These are phyloP conservation scores for Juncus effusus DNA, from an alignment of 176 grass and related monocot genomes.

Conservation along the genomic window DNA sequence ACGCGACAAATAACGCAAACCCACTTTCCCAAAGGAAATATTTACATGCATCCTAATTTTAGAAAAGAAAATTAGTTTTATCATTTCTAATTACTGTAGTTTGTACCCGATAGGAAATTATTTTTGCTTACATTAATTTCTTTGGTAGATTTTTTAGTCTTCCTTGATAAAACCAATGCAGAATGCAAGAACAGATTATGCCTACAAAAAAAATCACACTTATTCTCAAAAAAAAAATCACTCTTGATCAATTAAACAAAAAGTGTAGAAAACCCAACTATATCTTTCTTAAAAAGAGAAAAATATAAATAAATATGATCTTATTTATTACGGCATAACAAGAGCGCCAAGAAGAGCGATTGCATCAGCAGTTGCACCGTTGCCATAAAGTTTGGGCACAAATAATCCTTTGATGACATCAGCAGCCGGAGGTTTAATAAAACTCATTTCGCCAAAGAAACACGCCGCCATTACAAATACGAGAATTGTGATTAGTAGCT, in stretches of 20 bases:
- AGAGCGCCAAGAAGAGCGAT: conserved; percentile 56
- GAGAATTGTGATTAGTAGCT: conserved; percentile 47
- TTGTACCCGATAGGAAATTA: not conserved
- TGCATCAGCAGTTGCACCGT: conserved; percentile 43
- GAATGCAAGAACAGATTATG: conserved; percentile 91
- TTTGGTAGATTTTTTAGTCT: conserved; percentile 44
- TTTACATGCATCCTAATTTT: conserved; percentile 45
- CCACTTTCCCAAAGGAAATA: conserved; percentile 68
- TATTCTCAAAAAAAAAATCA: conserved; percentile 1
- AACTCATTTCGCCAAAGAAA: conserved; percentile 56
- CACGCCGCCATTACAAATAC: conserved; percentile 57
- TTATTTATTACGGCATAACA: conserved; percentile 58
- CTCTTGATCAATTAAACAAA: too few relatives aligned
- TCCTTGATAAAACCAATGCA: conserved; percentile 67
- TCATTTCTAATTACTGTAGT: not conserved
- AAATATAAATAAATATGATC: too few relatives aligned
- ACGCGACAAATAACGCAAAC: conserved; percentile 54
- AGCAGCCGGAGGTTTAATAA: conserved; percentile 42
- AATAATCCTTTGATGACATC: conserved; percentile 62
- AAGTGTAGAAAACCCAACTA: too few relatives aligned
- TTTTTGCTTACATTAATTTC: conserved; percentile 50
- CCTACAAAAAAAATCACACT: conserved; percentile 27
- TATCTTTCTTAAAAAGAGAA: too few relatives aligned
- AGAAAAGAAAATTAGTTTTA: not conserved
- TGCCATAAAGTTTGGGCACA: conserved; percentile 48